phyloP scores from a whole-genome alignment of 805 yeast species.

The Yamadazyma scolyti region DNA sequence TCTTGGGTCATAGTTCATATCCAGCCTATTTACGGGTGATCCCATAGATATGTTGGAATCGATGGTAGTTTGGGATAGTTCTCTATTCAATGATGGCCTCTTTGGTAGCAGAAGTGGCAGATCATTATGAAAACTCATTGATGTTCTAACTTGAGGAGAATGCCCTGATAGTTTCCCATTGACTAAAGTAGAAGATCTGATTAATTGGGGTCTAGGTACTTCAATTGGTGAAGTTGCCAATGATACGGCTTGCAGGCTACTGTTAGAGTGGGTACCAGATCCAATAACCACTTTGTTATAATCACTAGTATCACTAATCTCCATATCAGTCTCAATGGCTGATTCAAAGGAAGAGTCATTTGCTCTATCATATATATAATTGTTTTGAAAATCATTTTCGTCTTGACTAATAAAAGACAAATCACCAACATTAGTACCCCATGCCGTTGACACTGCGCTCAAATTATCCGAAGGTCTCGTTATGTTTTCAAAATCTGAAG shows the following conservation, averaged over 20 bases:
- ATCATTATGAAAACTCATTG: conserved; percentile 9
- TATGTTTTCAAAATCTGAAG: conserved; percentile 17
- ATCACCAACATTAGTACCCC: conserved; percentile 52
- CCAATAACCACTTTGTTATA: conserved; percentile 13
- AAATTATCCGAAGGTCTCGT: conserved; percentile 46
- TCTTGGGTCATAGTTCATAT: conserved; percentile 4
- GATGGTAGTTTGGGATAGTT: conserved; percentile 33
- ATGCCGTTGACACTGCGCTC: conserved; percentile 48
- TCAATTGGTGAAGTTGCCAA: conserved; percentile 10
- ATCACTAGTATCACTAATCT: conserved; percentile 8
- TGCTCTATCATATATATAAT: conserved; percentile 15
- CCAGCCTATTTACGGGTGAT: conserved; percentile 10
- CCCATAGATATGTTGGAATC: conserved; percentile 22
- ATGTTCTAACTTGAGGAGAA: conserved; percentile 14
- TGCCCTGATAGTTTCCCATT: conserved; percentile 4
- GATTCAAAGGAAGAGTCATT: conserved; percentile 11
- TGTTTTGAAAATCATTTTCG: conserved; percentile 30
- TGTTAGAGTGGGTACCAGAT: conserved; percentile 6
- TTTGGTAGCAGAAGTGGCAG: conserved; percentile 1
- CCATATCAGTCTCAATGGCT: conserved; percentile 10
- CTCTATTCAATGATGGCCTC: conserved; percentile 30
- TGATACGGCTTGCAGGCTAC: conserved; percentile 4
- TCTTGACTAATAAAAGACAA: conserved; percentile 53
- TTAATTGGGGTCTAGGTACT: conserved; percentile 8
- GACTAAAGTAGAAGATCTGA: conserved; percentile 10